A percentile compares a stretch with the other conserved stretches of the same genome.
Conservation (phyloP, 495 filamentous ascomycete genomes). For the Trypethelium eluteriae region DNA sequence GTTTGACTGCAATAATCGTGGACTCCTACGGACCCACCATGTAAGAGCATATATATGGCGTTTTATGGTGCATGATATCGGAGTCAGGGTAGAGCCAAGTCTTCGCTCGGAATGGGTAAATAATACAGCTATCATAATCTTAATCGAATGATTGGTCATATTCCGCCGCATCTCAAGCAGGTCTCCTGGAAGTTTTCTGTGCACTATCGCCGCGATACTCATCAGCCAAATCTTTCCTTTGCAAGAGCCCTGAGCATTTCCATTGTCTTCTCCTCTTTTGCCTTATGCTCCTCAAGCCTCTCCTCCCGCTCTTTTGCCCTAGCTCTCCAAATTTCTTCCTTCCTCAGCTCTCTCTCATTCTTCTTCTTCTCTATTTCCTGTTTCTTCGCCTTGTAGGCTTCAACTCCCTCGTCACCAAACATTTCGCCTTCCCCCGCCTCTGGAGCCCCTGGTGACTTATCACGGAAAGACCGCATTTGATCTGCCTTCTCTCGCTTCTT, state of each 20-base stretch:
- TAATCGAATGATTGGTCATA: not conserved
- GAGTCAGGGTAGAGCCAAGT: not conserved
- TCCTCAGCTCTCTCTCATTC: constrained; percentile 56
- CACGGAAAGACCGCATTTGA: constrained; percentile 50
- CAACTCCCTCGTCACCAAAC: constrained; percentile 53
- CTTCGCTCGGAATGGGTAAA: too few species aligned
- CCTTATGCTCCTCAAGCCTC: constrained; percentile 46
- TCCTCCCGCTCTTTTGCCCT: constrained; percentile 57
- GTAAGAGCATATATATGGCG: not conserved
- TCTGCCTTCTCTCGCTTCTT: constrained; percentile 58
- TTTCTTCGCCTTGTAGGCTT: constrained; percentile 50
- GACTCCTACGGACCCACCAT: not conserved
- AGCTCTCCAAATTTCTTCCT: constrained; percentile 56
- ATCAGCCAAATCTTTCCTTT: constrained; percentile 47
- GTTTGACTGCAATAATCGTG: not conserved
- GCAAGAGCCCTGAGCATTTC: constrained; percentile 58
- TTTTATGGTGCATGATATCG: not conserved
- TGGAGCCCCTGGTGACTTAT: constrained; percentile 48
- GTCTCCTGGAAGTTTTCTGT: too few species aligned
- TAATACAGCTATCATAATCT: not conserved
- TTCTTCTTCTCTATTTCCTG: constrained; percentile 49
- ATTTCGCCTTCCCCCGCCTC: constrained; percentile 55
- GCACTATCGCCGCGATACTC: not conserved
- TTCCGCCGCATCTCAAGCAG: too few species aligned
- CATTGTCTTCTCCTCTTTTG: constrained; percentile 60